Base-by-base conservation (phyloP, 2,329 filamentous ascomycete species). In the Neofusicoccum laricinum region DNA sequence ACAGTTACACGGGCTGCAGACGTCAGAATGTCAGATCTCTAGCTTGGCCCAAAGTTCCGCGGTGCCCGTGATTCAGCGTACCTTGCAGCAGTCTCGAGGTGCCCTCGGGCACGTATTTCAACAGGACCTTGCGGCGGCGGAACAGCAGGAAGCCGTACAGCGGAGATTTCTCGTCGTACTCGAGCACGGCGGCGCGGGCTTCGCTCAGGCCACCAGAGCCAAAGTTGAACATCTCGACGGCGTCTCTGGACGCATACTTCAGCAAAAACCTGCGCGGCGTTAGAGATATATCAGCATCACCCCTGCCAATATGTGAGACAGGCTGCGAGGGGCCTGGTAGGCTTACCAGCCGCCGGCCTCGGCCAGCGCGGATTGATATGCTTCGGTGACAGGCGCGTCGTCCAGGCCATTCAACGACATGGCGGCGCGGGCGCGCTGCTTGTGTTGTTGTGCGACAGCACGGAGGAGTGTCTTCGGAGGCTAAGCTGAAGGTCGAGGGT, bases 361-460 rank as follows among this genome's bases (percentile, higher is more conserved):
- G 66, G 86, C 86, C 71, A 89, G 82, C 64, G 92, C 91, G 71
- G 86, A 82, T 75, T 93, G 90, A 79, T 96, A 89, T 72, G 93
- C 93, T 80, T 96, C 92, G 79, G 88, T 86, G 79, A 99, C 86
- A 75, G 87, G 86, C 71, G 85, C 82, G 80, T 88, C 86, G 81
- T 97, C 93, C 80, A 98, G 85, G 69, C 95, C 95, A 88, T 97
- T 97, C 79, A 98, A 85, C 83, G 94, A 97, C 94, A 98, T 98
- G 70, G 71, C 43, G 64, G 45, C 43, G 58, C 49, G 53, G 55
- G 61, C 61, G 58, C 64, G 63, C 51, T 61, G 36, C 50, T 53
- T 61, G 38, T 14, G 50, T 50, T 41, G 51, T 21, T 43, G 63
- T 59, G 63, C 63, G 50, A 64, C 46, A 64, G 66, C 67, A 46